A percentile compares a stretch with the other conserved stretches of the same genome.
phyloP scores from a whole-genome alignment of 2,329 filamentous ascomycete genomes.

The Fusarium scirpi region DNA sequence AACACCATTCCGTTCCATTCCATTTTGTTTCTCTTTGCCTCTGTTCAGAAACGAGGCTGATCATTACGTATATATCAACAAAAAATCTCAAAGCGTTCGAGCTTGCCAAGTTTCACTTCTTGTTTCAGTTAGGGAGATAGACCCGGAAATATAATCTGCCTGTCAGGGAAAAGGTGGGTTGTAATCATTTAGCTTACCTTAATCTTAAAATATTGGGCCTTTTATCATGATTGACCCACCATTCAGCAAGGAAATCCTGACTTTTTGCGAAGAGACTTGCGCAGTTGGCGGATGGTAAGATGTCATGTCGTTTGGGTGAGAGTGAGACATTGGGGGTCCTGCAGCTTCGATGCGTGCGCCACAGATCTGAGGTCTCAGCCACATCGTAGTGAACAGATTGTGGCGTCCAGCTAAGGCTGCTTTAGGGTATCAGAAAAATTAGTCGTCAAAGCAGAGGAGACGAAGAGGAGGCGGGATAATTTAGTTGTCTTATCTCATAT shows the following conservation, averaged over 20 bases:
- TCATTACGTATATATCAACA: background rate
- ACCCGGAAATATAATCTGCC: constrained; percentile 7
- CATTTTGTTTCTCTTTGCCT: background rate
- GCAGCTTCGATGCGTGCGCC: background rate
- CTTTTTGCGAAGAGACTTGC: background rate
- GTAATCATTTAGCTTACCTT: background rate
- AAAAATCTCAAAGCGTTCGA: background rate
- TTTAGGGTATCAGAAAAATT: background rate
- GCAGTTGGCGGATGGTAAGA: no score
- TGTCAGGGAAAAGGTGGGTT: background rate
- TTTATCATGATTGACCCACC: background rate
- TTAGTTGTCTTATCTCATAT: background rate
- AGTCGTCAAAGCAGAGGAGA: no score
- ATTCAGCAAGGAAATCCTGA: background rate
- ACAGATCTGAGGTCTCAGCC: background rate
- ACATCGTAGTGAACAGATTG: fast-evolving
- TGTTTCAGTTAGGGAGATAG: background rate
- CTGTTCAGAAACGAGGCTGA: background rate
- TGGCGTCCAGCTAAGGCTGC: background rate
- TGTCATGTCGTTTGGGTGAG: background rate
- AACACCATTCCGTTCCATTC: background rate
- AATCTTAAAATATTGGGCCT: constrained; percentile 7
- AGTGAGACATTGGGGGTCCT: background rate
- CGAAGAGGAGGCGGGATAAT: no score
- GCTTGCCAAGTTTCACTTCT: background rate